These are phyloP conservation scores for Hemisphaericaspora xylanilytica DNA, from an alignment of 1,139 yeast species.

Conservation along the genomic window DNA sequence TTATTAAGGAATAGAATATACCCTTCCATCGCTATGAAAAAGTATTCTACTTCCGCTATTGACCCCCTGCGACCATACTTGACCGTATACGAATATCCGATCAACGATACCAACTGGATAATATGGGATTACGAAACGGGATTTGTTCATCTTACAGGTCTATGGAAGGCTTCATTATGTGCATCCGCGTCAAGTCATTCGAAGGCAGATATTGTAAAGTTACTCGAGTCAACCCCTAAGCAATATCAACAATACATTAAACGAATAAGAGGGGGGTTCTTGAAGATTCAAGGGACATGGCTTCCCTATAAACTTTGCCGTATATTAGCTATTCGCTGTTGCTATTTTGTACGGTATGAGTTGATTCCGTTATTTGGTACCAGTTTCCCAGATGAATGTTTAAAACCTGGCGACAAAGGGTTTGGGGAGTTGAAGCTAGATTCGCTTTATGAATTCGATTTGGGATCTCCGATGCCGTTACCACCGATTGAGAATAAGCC, in stretches of 20 bases:
- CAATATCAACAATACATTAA: constrained; percentile 60
- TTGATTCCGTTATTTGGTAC: constrained; percentile 80
- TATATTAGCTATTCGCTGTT: constrained; percentile 68
- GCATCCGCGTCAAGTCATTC: constrained; percentile 29
- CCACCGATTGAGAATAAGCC: constrained; percentile 4
- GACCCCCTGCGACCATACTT: constrained; percentile 56
- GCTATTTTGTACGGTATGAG: constrained; percentile 73
- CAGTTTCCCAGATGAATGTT: constrained; percentile 68
- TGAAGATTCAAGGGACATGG: constrained; percentile 97
- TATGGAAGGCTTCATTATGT: constrained; percentile 74
- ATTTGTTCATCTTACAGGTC: constrained; percentile 84
- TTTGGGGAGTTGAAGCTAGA: constrained; percentile 61
- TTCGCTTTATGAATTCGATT: constrained; percentile 25
- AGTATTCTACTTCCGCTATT: constrained; percentile 72
- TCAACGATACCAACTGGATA: constrained; percentile 60
- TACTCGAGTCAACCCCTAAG: constrained; percentile 72
- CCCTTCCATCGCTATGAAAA: constrained; percentile 52
- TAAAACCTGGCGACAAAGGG: constrained; percentile 61
- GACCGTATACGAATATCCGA: constrained; percentile 69
- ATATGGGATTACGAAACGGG: constrained; percentile 91
- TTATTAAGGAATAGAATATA: constrained; percentile 15
- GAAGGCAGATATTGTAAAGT: constrained; percentile 74
- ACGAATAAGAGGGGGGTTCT: constrained; percentile 85
- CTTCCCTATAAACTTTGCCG: constrained; percentile 70
- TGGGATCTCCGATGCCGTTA: constrained; percentile 1